Base-by-base conservation (phyloP, 2,329 filamentous ascomycete genomes). In the Curvularia sp. region DNA sequence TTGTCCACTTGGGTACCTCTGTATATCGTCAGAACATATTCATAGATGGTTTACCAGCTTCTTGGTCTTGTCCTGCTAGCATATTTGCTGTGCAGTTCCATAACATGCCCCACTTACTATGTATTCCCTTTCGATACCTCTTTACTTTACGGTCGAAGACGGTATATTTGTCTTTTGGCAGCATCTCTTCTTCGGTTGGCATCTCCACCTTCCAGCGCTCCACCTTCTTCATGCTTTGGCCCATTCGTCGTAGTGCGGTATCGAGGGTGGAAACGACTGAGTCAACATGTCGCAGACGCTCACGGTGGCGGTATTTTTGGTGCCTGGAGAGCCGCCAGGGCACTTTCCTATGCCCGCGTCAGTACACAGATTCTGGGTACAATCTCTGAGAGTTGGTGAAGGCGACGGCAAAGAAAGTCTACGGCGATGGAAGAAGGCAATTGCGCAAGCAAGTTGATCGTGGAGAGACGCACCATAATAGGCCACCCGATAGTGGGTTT, bases 71-170 rank as follows among this genome's bases (percentile, higher is more conserved):
- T 23, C 27, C 13, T 39, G n/a, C 47, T 1, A 49, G 15, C 15
- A 13, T 19, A 25, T 25, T 6, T 25, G 19, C 6, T 36, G 8
- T 25, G 13, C 15, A 19, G 18, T 36, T 36, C 19, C 30, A 27
- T 13, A 18, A 21, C 9, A 18, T 25, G 30, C 30, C n/a, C 46
- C 55, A 87, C 92, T 71, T 85, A 97, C 93, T 98, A 81, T 98
- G 94, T 78, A 99, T 93, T 55, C 93, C 92, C 87, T 99, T 99
- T 76, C 95, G 85, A 79, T 98, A 99, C 71, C 87, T 89, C 87
- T 93, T 96, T 77, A 91, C 93, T 80, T 98, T 97, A 70, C 93
- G 89, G 79, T 97, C 94, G 79, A 98, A 99, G 73, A 99, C 90
- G 27, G 92, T 97, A 81, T 99, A 99, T 81, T 99, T 99, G 81